Evolutionary conservation across 495 filamentous ascomycete species (phyloP).

Genomic region (Talaromyces borbonicus): DNA sequence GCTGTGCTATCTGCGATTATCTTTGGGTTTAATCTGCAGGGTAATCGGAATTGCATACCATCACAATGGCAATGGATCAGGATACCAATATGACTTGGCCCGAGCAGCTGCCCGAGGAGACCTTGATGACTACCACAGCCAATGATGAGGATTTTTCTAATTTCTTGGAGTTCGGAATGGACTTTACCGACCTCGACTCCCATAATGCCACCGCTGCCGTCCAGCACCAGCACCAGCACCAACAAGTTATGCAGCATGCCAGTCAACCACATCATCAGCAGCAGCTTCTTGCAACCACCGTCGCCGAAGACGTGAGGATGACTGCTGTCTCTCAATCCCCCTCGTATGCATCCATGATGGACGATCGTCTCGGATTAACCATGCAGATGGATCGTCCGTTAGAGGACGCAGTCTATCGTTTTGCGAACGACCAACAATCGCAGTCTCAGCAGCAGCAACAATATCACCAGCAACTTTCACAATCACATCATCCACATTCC

Average conservation of each 20-base stretch:
- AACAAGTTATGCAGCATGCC: slow-evolving; percentile 22
- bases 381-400: slow-evolving; percentile 6
- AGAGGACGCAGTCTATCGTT: slow-evolving; percentile 13
- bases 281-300: slow-evolving; percentile 24
- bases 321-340: slow-evolving; percentile 21
- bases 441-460: slow-evolving; percentile 9
- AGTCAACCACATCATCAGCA: too few species aligned
- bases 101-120: slow-evolving; percentile 26
- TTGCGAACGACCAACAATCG: slow-evolving; percentile 15
- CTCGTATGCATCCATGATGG: slow-evolving; percentile 13
- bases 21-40: background rate
- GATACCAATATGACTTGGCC: slow-evolving; percentile 32
- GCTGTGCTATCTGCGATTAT: background rate
- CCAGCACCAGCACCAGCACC: slow-evolving; percentile 23
- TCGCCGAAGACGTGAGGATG: slow-evolving; percentile 20
- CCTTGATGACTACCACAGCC: slow-evolving; percentile 21
- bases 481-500: slow-evolving; percentile 6
- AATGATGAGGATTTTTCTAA: slow-evolving; percentile 44
- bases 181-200: slow-evolving; percentile 37
- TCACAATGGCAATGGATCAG: slow-evolving; percentile 26
- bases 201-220: slow-evolving; percentile 20
- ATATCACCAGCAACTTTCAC: slow-evolving; percentile 5
- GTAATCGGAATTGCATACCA: too few species aligned
- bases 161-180: slow-evolving; percentile 44
- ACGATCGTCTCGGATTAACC: background rate